Conservation (phyloP, 2,329 filamentous ascomycete genomes). For the Teratosphaeria zuluensis region DNA sequence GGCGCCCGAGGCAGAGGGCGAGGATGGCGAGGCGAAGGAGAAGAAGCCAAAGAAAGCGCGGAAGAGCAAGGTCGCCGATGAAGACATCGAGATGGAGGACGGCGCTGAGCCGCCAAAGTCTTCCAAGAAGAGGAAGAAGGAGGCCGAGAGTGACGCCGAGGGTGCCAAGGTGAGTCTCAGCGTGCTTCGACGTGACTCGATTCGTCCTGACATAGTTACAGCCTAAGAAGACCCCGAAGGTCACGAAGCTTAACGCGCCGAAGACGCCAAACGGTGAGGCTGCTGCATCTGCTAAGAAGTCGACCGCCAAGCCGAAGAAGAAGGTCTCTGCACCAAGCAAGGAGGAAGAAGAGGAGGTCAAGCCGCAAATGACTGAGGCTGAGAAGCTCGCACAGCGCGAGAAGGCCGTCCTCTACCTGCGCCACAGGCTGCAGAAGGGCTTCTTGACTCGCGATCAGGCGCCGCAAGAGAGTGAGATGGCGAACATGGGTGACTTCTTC, state of each 20-base stretch:
- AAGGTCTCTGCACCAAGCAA: conserved; percentile 42
- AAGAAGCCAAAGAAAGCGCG: conserved; percentile 34
- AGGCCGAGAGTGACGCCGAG: conserved; percentile 55
- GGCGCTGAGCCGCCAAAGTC: conserved; percentile 48
- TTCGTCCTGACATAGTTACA: conserved; percentile 23
- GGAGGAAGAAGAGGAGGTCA: conserved; percentile 47
- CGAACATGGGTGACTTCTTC: conserved; percentile 65
- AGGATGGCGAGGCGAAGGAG: conserved; percentile 44
- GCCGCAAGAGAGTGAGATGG: conserved; percentile 81
- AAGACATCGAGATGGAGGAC: conserved; percentile 49
- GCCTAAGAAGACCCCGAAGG: conserved; percentile 43
- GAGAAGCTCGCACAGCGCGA: conserved; percentile 49
- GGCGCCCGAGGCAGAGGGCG: conserved; percentile 36
- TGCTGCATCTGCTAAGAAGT: conserved; percentile 26
- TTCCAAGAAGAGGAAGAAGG: conserved; percentile 75
- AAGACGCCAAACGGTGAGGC: conserved; percentile 31
- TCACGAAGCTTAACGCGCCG: conserved; percentile 36
- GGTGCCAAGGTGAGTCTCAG: conserved; percentile 46
- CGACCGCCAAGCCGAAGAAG: conserved; percentile 49
- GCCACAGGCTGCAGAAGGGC: conserved; percentile 90
- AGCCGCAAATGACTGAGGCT: conserved; percentile 44
- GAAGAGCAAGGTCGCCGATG: conserved; percentile 25
- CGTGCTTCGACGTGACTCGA: neutral
- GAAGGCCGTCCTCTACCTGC: conserved; percentile 74
- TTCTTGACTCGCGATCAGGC: conserved; percentile 75